Base-by-base conservation (phyloP, 2,329 filamentous ascomycete genomes). In the Purpureocillium lavendulum region DNA sequence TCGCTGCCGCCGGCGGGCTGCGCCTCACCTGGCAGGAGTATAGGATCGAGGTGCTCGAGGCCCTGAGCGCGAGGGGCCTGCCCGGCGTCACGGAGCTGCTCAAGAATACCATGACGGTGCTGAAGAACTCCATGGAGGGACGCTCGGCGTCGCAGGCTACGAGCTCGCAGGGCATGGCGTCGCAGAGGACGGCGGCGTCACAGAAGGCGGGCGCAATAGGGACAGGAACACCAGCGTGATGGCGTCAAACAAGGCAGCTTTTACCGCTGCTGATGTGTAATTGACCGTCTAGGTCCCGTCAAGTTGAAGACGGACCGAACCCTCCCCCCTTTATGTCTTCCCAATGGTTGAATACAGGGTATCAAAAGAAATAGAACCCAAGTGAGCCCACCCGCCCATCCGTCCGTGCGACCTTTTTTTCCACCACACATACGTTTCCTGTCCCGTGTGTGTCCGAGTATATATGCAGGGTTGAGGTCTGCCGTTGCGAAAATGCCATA, bases 61-160 rank as follows among this genome's bases (percentile, higher is more conserved):
- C 80, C 60, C 60, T 94, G 45, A 80, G 82, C 42, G 65, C 62
- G 6, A 72, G 71, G 39, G 83, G 82, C 0, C 69, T 84, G 34
- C 62, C 59, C 10, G 87, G 87, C 0, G 69, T 90, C 24, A 73
- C 75, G 13, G 71, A 81, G 46, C 61, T 94, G 51, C 82, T 94
- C 71, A 84, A 84, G 58, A 86, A 80, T 50, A 89, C 85, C 1
- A 87, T 92, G 76, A 87, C 82, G 56, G 77, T 82, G 37, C 61
- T 90, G 49, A 80, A 78, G 61, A 74, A 66, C 43, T 60, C 62
- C 28, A 62, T 59, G 50, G 56, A 61, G 26, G 55, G 53, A 16
- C 56, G 46, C 35, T 30, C 47, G 41, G 5, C 11, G n/a, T 6
- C 11, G 29, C 29, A 7, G 29, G 29, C 11, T 12, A 30, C 29